Base-by-base conservation (phyloP, 352 stramenopile species). In the Pythium coloratum region DNA sequence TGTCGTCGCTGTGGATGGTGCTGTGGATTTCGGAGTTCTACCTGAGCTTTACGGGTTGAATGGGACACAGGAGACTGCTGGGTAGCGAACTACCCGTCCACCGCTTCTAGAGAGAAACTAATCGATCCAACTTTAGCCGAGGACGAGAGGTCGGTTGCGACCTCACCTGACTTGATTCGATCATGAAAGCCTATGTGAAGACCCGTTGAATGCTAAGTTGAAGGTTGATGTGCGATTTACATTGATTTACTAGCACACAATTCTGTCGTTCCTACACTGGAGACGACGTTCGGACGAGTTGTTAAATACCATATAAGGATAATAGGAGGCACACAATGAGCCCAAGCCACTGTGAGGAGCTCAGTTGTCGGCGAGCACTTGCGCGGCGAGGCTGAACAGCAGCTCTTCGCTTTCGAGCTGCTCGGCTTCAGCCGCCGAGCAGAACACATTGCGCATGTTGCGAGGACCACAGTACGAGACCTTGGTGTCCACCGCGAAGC, bases 401-500 rank as follows among this genome's bases (percentile, higher is more conserved):
- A 70, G 47, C 36, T 65, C 49, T 47, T 70, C 64, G 51, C 40
- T 56, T 13, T 66, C 64, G 40, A 70, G 64, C 64, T 30, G 20
- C 57, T 70, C 64, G 26, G 16, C 33, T 28, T 55, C 57, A 30
- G 26, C 51, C n/a, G 33, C 16, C 38, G 51, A 49, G 64, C 64
- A 70, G 64, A 55, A 70, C 26, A 70, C 30, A 49, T 70, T 60
- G 51, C 64, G 64, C 64, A 70, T 70, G 64, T 66, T 66, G 64
- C 64, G 64, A 42, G 64, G 64, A 28, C 64, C 64, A 18, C 64
- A 57, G 64, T 70, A 42, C 2, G 56, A 55, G 38, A 69, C 56
- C 42, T 67, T 59, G 47, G 30, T 64, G 49, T 71, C 65, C 24
- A 68, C 66, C 12, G 49, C 59, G 55, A 73, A 75, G 47, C 70